Conservation (phyloP, 2,329 filamentous ascomycete species). For the Fusarium oligoseptatum region DNA sequence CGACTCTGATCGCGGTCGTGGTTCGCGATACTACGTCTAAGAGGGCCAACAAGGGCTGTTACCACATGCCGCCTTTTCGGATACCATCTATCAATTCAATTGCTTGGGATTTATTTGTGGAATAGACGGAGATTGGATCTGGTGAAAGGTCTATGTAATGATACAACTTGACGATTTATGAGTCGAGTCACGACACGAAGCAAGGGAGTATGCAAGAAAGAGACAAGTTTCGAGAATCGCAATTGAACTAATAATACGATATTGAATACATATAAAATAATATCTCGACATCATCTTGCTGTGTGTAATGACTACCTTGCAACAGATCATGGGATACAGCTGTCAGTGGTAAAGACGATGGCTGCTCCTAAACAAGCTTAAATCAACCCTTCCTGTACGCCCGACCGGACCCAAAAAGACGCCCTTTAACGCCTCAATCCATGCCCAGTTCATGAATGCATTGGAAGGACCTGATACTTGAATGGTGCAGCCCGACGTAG, state of each 20-base stretch:
- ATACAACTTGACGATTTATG: slow-evolving; percentile 26
- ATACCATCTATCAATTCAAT: background rate
- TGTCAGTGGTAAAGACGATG: background rate
- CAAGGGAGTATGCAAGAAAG: background rate
- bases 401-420: background rate
- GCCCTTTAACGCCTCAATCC: background rate
- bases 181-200: slow-evolving; percentile 11
- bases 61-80: background rate
- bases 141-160: background rate
- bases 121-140: background rate
- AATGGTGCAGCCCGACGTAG: slow-evolving; percentile 22
- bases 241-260: background rate
- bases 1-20: slow-evolving; percentile 31
- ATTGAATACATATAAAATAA: background rate
- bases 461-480: slow-evolving; percentile 32
- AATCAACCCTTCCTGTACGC: background rate
- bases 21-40: slow-evolving; percentile 34
- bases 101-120: background rate
- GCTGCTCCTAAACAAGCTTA: background rate
- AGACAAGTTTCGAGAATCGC: background rate
- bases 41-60: background rate
- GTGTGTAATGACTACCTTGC: background rate
- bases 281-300: background rate
- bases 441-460: slow-evolving; percentile 3
- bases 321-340: background rate